Percentiles rank a stretch among this genome's conserved stretches.
phyloP scores from a whole-genome alignment of 1,284 basidiomycete species.

The Pyrrhoderma noxium region DNA sequence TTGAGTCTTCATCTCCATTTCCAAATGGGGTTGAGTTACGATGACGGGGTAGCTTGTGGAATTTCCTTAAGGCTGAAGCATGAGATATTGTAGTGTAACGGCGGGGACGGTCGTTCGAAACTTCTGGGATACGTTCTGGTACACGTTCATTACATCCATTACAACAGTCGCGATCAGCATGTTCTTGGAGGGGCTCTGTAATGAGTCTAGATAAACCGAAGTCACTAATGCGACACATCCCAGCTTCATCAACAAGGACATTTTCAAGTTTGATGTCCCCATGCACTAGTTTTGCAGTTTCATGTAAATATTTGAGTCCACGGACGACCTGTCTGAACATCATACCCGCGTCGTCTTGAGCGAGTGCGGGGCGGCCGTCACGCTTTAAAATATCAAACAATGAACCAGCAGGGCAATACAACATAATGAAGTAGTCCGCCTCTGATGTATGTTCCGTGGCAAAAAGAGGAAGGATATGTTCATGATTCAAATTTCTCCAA shows the following conservation, averaged over 20 bases:
- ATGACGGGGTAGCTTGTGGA: conserved; percentile 45
- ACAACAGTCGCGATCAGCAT: conserved; percentile 16
- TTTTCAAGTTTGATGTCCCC: conserved; percentile 97
- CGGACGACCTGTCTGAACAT: conserved; percentile 88
- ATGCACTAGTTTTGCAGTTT: conserved; percentile 72
- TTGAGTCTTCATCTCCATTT: conserved; percentile 25
- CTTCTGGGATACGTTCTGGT: conserved; percentile 23
- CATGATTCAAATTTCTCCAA: conserved; percentile 74
- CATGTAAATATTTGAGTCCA: conserved; percentile 83
- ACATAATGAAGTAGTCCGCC: conserved; percentile 79
- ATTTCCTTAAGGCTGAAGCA: conserved; percentile 25
- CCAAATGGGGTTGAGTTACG: conserved; percentile 52
- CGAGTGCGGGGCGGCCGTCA: conserved; percentile 55
- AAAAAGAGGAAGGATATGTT: conserved; percentile 80
- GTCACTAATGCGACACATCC: conserved; percentile 74
- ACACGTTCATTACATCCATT: conserved; percentile 24
- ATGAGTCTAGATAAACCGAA: conserved; percentile 75
- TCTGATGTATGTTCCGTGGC: conserved; percentile 54
- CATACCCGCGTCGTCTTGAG: conserved; percentile 74
- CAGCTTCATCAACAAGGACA: conserved; percentile 82
- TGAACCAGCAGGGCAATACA: conserved; percentile 78
- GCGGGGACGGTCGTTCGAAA: conserved; percentile 26
- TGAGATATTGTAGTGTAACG: conserved; percentile 15
- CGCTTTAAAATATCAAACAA: conserved; percentile 79
- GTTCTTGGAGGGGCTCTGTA: conserved; percentile 32